Conservation (phyloP, 352 stramenopile genomes). For the Globisporangium irregulare region DNA sequence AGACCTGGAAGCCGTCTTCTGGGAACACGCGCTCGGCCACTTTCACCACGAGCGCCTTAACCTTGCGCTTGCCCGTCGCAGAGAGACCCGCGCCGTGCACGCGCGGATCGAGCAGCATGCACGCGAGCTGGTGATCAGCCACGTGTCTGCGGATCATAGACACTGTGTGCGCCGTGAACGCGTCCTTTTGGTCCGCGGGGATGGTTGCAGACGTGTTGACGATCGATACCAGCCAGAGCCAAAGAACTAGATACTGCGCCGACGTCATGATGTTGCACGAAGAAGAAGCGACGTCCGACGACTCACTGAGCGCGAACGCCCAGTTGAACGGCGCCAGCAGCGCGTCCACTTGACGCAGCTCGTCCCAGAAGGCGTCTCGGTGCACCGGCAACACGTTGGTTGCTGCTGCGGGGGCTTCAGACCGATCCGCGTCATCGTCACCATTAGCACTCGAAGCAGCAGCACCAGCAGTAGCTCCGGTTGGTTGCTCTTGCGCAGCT, state of each 20-base stretch:
- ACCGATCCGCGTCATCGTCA: too few relatives aligned
- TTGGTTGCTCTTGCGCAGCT: not conserved
- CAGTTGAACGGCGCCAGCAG: slow-evolving; percentile 44
- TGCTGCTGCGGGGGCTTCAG: not conserved
- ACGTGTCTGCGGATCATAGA: slow-evolving; percentile 8
- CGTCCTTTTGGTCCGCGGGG: slow-evolving; percentile 12
- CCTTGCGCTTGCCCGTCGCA: slow-evolving; percentile 36
- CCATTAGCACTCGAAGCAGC: too few relatives aligned
- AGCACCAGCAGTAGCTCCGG: too few relatives aligned
- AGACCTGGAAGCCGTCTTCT: slow-evolving; percentile 16
- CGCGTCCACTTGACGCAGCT: slow-evolving; percentile 29
- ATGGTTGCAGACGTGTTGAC: slow-evolving; percentile 19
- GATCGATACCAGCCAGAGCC: slow-evolving; percentile 39
- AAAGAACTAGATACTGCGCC: slow-evolving; percentile 43
- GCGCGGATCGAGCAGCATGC: slow-evolving; percentile 47
- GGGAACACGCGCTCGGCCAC: slow-evolving; percentile 29
- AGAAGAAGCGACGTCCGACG: slow-evolving; percentile 10
- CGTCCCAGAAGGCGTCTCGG: slow-evolving; percentile 33
- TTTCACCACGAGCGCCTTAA: slow-evolving; percentile 43
- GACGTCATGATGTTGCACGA: slow-evolving; percentile 21
- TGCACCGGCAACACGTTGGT: slow-evolving; percentile 1
- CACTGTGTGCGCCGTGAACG: slow-evolving; percentile 16
- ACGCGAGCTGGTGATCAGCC: slow-evolving; percentile 39
- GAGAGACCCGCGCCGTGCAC: slow-evolving; percentile 37
- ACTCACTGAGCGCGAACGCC: slow-evolving; percentile 37